Conservation (phyloP, 2,329 filamentous ascomycete species). For the Ascomycota sp. region DNA sequence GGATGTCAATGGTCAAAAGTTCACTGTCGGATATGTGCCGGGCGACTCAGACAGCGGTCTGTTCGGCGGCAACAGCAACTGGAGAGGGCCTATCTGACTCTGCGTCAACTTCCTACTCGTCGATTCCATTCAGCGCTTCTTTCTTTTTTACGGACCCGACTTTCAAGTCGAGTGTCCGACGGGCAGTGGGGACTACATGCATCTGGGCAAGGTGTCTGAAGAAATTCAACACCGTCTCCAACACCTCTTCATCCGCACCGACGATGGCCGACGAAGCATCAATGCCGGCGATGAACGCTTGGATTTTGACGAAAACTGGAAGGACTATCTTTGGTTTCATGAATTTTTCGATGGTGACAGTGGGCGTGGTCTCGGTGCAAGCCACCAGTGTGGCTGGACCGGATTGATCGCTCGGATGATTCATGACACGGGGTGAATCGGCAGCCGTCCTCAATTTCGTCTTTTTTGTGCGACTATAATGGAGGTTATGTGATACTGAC, state of each 20-base stretch:
- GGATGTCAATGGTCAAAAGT: conserved; percentile 83
- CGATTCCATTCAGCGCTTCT: conserved; percentile 86
- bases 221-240: conserved; percentile 89
- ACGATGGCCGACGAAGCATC: conserved; percentile 74
- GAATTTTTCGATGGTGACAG: conserved; percentile 93
- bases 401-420: conserved; percentile 92
- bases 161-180: conserved; percentile 87
- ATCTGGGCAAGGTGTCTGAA: conserved; percentile 82
- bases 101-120: conserved; percentile 91
- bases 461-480: too few species aligned
- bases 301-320: conserved; percentile 86
- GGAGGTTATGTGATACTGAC: conserved; percentile 1
- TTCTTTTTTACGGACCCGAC: conserved; percentile 80
- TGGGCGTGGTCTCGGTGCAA: conserved; percentile 74
- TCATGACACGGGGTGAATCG: conserved; percentile 76
- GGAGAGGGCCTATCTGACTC: conserved; percentile 89
- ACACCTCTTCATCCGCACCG: conserved; percentile 69
- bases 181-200: conserved; percentile 86
- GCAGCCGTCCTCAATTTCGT: too few species aligned
- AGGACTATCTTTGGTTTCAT: conserved; percentile 70
- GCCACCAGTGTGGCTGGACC: conserved; percentile 93
- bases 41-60: conserved; percentile 93
- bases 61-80: conserved; percentile 95
- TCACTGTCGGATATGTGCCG: conserved; percentile 73
- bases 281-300: conserved; percentile 70